phyloP scores from a whole-genome alignment of 2,329 filamentous ascomycete species.

The Aspergillus ochraceus region DNA sequence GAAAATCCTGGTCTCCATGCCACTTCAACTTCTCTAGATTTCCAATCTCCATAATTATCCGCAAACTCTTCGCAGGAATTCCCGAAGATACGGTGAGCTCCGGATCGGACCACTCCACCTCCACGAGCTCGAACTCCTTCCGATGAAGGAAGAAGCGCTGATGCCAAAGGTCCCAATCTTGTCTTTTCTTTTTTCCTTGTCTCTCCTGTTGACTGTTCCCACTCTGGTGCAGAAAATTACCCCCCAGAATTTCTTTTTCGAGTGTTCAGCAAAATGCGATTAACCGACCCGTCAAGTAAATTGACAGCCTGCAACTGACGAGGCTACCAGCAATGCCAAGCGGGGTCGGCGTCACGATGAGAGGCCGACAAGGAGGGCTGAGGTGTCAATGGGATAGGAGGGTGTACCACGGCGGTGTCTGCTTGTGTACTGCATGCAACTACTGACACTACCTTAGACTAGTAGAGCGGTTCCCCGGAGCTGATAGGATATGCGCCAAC shows the following conservation, averaged over 20 bases:
- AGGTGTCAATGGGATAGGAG: background rate
- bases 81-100: background rate
- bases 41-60: background rate
- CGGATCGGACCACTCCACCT: background rate
- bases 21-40: no score
- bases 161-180: background rate
- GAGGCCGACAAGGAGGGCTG: background rate
- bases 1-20: no score
- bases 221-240: background rate
- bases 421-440: background rate
- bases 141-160: background rate
- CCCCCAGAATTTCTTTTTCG: no score
- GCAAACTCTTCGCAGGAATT: background rate
- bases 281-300: background rate
- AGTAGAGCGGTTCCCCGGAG: background rate
- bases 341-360: background rate
- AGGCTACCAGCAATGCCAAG: background rate
- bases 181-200: no score
- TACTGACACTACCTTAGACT: background rate
- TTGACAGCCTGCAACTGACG: background rate
- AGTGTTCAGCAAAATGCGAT: background rate
- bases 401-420: no score
- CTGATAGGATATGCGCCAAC: background rate
- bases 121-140: background rate
- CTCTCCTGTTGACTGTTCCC: background rate